Conservation (phyloP, 225 moss, liverwort and hornwort genomes). For the Pseudoscleropodium purum region DNA sequence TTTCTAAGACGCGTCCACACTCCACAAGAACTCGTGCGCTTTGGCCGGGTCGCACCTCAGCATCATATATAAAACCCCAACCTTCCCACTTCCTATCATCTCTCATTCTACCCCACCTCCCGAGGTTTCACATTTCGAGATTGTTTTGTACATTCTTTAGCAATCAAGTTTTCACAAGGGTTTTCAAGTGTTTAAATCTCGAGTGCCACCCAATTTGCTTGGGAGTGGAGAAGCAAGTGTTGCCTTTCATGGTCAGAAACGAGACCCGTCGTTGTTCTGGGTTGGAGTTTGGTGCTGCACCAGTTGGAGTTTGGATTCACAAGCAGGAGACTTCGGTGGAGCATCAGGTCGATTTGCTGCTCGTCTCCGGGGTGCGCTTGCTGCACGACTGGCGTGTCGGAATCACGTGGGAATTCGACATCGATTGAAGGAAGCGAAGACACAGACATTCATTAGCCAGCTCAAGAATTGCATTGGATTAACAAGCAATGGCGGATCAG, state of each 20-base stretch:
- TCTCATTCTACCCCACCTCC: background rate
- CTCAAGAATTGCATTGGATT: background rate
- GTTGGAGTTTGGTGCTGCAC: too few relatives aligned
- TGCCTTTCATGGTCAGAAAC: slow-evolving; percentile 6
- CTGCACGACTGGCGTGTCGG: slow-evolving; percentile 6
- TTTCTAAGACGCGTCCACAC: background rate
- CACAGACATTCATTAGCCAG: background rate
- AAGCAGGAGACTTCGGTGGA: background rate
- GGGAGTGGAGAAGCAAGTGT: background rate
- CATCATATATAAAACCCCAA: background rate
- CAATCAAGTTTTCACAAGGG: background rate
- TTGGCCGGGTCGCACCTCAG: background rate
- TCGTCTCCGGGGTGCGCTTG: slow-evolving; percentile 10
- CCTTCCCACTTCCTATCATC: background rate
- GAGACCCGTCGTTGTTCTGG: background rate
- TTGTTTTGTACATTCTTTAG: background rate
- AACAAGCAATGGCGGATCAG: background rate
- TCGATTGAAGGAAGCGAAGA: background rate
- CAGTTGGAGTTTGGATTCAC: background rate
- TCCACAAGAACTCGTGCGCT: background rate
- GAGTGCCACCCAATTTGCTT: background rate
- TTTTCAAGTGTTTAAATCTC: background rate
- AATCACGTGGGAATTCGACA: background rate
- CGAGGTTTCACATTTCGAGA: background rate
- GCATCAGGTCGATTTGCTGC: background rate